Evolutionary conservation across 148 eudicot genomes (phyloP).

Genomic region (Diospyros lotus): DNA sequence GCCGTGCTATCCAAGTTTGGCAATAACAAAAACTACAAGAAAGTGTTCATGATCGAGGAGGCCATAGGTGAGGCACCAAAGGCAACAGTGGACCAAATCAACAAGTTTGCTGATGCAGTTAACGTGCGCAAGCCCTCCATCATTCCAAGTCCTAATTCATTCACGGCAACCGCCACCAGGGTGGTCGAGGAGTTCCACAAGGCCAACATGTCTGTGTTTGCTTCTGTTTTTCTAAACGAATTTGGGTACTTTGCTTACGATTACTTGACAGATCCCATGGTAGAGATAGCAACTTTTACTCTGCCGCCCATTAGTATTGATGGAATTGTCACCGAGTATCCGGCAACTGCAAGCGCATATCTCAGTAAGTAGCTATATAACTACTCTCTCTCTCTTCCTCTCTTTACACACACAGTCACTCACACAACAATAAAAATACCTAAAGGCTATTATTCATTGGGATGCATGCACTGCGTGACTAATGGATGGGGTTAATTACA

Average conservation of each 20-base stretch:
- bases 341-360: conserved; percentile 67
- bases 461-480: not conserved
- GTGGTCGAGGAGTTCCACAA: conserved; percentile 55
- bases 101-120: conserved; percentile 76
- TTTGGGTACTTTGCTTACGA: conserved; percentile 49
- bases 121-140: conserved; percentile 35
- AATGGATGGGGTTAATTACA: too few species aligned
- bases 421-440: not conserved
- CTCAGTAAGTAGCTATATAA: conserved; percentile 48
- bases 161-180: conserved; percentile 34
- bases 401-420: not conserved
- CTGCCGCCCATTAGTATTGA: conserved; percentile 32
- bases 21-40: conserved; percentile 40
- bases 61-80: conserved; percentile 42
- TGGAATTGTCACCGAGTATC: conserved; percentile 75
- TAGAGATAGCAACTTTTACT: conserved; percentile 53
- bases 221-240: conserved; percentile 58
- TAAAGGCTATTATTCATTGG: not conserved
- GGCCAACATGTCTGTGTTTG: conserved; percentile 70
- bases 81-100: conserved; percentile 48
- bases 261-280: conserved; percentile 65
- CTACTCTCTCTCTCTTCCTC: not conserved
- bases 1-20: conserved; percentile 68
- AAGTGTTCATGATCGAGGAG: conserved; percentile 47
- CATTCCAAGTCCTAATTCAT: conserved; percentile 20